Conservation (phyloP, 192 early-diverging fungal species). For the Borealophlyctis nickersoniae region DNA sequence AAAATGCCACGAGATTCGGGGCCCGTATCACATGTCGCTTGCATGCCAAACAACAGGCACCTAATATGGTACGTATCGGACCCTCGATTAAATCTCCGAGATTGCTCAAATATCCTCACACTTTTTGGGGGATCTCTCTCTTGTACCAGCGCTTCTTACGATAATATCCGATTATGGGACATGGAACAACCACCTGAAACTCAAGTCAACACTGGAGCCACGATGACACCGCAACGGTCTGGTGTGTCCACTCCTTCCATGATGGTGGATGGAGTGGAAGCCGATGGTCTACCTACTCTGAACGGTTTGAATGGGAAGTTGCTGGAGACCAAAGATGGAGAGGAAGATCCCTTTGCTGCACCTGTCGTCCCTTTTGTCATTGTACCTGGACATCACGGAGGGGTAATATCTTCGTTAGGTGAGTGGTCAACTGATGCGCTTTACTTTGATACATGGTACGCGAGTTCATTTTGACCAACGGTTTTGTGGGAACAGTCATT, state of each 20-base stretch:
- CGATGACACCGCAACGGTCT: conserved; percentile 9
- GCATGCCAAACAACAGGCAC: conserved; percentile 76
- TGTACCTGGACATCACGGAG: conserved; percentile 91
- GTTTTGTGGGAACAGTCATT: conserved; percentile 51
- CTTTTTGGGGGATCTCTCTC: conserved; percentile 8
- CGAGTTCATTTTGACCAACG: no score
- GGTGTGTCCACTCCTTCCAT: background rate
- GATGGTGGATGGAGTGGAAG: background rate
- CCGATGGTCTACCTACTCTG: conserved; percentile 1
- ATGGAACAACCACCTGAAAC: conserved; percentile 28
- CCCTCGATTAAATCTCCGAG: background rate
- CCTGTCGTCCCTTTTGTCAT: conserved; percentile 80
- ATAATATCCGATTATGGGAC: conserved; percentile 93
- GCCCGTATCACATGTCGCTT: conserved; percentile 72
- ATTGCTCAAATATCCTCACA: background rate
- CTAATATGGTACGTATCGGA: conserved; percentile 68
- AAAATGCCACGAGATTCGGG: conserved; percentile 87
- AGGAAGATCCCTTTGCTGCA: conserved; percentile 18
- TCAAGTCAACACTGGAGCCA: no score
- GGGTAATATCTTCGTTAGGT: conserved; percentile 72
- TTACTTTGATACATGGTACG: no score
- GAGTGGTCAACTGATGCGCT: conserved; percentile 30
- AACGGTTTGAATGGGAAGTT: background rate
- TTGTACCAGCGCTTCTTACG: conserved; percentile 72
- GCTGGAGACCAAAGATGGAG: background rate